phyloP scores from a whole-genome alignment of 306 rosid genomes.

The Pterocarpus santalinus region DNA sequence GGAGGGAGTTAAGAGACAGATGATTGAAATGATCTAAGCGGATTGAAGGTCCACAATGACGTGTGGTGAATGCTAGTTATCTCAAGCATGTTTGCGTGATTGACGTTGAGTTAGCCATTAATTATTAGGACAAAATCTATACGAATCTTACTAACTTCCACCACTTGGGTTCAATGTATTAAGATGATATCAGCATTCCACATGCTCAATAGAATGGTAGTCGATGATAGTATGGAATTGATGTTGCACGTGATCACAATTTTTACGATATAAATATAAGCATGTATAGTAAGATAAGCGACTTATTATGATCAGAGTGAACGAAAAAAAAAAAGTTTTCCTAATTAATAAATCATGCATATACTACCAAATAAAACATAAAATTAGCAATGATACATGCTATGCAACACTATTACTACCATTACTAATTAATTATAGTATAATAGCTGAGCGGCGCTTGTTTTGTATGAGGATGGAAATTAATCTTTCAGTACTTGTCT shows the following conservation, averaged over 20 bases:
- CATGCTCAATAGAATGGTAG: constrained; percentile 35
- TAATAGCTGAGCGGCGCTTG: neutral
- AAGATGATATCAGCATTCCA: constrained; percentile 31
- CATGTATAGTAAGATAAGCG: neutral
- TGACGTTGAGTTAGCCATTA: constrained; percentile 55
- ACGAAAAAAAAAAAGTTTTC: neutral
- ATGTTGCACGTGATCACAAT: constrained; percentile 30
- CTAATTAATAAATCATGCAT: neutral
- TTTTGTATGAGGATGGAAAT: neutral
- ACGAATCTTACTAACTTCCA: constrained; percentile 62
- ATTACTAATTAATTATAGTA: too few species aligned
- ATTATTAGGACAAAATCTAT: constrained; percentile 55
- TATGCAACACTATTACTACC: neutral
- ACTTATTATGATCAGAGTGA: neutral
- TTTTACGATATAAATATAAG: neutral
- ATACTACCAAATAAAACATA: neutral
- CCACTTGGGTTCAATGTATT: constrained; percentile 49
- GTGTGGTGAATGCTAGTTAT: constrained; percentile 36
- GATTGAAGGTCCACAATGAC: constrained; percentile 50
- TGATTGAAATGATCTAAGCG: constrained; percentile 41
- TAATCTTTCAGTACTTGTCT: neutral
- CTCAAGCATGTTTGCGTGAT: constrained; percentile 61
- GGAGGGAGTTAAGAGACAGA: constrained; percentile 2
- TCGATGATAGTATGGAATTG: neutral
- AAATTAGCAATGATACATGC: neutral